Conservation (phyloP, 129 eudicot species). For the Glebionis coronaria region DNA sequence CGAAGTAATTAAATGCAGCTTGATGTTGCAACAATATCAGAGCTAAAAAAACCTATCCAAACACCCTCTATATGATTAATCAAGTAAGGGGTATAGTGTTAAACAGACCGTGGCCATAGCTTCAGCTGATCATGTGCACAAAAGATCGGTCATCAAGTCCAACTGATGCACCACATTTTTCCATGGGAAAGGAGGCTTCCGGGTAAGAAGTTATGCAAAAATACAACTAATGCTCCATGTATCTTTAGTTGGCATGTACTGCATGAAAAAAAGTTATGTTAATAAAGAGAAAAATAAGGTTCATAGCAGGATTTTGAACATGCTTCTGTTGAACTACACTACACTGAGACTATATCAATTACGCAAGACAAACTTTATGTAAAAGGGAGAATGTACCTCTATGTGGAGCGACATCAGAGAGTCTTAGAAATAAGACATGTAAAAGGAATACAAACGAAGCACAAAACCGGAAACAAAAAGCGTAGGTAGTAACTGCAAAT, state of each 20-base stretch:
- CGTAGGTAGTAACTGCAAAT: too few relatives aligned
- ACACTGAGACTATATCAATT: background rate
- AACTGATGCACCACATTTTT: slow-evolving; percentile 94
- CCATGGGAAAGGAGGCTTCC: slow-evolving; percentile 91
- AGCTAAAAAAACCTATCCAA: background rate
- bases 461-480: too few relatives aligned
- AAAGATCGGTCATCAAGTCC: slow-evolving; percentile 88
- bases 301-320: background rate
- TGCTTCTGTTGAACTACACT: background rate
- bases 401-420: too few relatives aligned
- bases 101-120: slow-evolving; percentile 79
- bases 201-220: slow-evolving; percentile 88
- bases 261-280: slow-evolving; percentile 27
- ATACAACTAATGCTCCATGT: slow-evolving; percentile 99
- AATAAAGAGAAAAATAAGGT: background rate
- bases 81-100: background rate
- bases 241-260: slow-evolving; percentile 96
- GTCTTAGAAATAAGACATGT: too few relatives aligned
- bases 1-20: too few relatives aligned
- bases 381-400: too few relatives aligned
- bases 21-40: background rate
- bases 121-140: slow-evolving; percentile 93
- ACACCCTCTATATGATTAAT: background rate
- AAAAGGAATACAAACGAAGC: too few relatives aligned
- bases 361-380: too few relatives aligned